Percentiles rank a stretch among this genome's conserved stretches.
Conservation (phyloP, 345 rosid genomes). For the Eucalyptus marginata region DNA sequence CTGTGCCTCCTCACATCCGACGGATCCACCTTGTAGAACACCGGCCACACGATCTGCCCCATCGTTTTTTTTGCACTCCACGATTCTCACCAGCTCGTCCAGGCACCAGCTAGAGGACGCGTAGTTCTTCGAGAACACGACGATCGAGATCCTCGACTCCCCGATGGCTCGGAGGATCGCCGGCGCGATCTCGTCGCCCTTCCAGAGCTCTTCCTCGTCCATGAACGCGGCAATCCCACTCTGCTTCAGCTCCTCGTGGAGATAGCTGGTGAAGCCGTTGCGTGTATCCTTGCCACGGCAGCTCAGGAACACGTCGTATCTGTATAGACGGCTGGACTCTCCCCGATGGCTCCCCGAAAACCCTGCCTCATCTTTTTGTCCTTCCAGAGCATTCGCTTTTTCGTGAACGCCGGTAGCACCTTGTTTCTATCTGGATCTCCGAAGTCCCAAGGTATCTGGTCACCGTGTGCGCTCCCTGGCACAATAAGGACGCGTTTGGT, state of each 20-base stretch:
- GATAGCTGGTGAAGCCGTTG: background rate
- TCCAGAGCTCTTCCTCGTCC: background rate
- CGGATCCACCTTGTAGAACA: slow-evolving; percentile 8
- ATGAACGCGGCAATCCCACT: background rate
- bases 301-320: slow-evolving; percentile 16
- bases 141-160: background rate
- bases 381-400: background rate
- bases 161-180: background rate
- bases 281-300: slow-evolving; percentile 11
- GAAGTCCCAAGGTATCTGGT: background rate
- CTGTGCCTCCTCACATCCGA: background rate
- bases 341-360: background rate
- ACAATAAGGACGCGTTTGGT: too few relatives aligned
- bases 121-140: slow-evolving; percentile 3
- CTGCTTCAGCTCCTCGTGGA: background rate
- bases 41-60: background rate
- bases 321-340: background rate
- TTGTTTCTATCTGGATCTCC: background rate
- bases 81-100: slow-evolving; percentile 5
- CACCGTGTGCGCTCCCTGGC: too few relatives aligned
- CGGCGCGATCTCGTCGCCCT: too few relatives aligned
- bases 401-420: background rate
- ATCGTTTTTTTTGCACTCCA: background rate
- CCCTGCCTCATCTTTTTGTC: background rate
- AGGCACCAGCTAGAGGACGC: slow-evolving; percentile 8